A percentile compares a stretch with the other conserved stretches of the same genome.
These are phyloP conservation scores for Trichoderma atrobrunneum DNA, from an alignment of 2,329 filamentous ascomycete genomes.

Conservation along the genomic window DNA sequence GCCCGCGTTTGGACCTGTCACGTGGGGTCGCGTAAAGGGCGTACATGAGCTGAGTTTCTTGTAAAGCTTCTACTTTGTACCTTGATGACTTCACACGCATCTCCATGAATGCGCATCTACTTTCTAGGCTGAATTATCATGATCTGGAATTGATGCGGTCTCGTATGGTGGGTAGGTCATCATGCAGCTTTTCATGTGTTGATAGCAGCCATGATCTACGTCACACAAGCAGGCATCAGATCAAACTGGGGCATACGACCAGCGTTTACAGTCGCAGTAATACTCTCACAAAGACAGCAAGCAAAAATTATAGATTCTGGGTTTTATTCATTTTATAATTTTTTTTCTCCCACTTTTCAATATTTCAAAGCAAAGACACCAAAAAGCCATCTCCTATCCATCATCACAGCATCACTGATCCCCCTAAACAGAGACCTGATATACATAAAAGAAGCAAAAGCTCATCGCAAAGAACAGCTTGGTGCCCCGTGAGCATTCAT, in stretches of 20 bases:
- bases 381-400: background rate
- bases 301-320: background rate
- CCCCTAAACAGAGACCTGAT: background rate
- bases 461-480: background rate
- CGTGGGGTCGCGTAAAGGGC: background rate
- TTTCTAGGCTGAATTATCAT: no score
- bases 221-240: background rate
- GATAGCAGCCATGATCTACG: background rate
- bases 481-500: slow-evolving; percentile 27
- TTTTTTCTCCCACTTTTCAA: background rate
- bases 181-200: background rate
- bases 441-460: background rate
- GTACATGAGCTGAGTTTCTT: background rate
- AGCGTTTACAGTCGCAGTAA: background rate
- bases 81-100: background rate
- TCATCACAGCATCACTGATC: background rate
- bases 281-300: background rate
- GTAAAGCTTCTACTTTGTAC: background rate
- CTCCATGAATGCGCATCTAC: background rate
- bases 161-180: background rate
- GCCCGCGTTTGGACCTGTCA: background rate
- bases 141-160: background rate
- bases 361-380: background rate
- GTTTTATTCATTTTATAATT: background rate
- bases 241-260: background rate